These are phyloP conservation scores for Penicilliopsis zonata DNA, from an alignment of 495 filamentous ascomycete genomes.

Conservation along the genomic window DNA sequence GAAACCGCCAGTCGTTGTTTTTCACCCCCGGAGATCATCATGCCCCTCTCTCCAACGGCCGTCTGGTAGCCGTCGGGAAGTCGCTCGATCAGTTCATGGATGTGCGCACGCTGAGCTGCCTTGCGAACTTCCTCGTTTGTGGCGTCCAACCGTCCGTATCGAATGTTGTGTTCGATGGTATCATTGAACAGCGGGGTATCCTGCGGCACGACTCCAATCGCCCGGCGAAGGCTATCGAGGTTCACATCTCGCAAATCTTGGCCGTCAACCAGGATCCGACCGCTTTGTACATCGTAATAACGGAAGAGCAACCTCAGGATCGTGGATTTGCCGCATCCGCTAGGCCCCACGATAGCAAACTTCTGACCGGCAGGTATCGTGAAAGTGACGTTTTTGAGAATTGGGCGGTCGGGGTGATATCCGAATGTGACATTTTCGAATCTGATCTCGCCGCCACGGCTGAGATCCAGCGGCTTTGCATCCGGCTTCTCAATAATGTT, in stretches of 20 bases:
- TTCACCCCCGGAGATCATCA: constrained; percentile 98
- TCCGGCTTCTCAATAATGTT: constrained; percentile 63
- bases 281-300: constrained; percentile 82
- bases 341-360: constrained; percentile 88
- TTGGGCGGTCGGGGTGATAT: constrained; percentile 78
- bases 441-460: constrained; percentile 71
- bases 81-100: constrained; percentile 66
- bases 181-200: constrained; percentile 97
- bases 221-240: constrained; percentile 67
- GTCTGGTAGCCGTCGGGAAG: constrained; percentile 84
- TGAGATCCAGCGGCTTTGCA: constrained; percentile 58
- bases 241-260: constrained; percentile 82
- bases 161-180: constrained; percentile 89
- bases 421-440: constrained; percentile 96
- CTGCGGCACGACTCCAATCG: constrained; percentile 93
- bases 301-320: constrained; percentile 85
- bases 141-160: constrained; percentile 81
- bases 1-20: constrained; percentile 90
- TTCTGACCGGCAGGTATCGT: constrained; percentile 94
- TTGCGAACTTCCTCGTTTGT: constrained; percentile 57
- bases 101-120: constrained; percentile 69
- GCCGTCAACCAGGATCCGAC: constrained; percentile 81
- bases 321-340: constrained; percentile 92
- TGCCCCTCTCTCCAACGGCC: constrained; percentile 86
- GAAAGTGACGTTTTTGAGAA: constrained; percentile 70